A percentile compares a stretch with the other conserved stretches of the same genome.
Conservation (phyloP, 768 basidiomycete genomes). For the Hemileccinum rubropunctum region DNA sequence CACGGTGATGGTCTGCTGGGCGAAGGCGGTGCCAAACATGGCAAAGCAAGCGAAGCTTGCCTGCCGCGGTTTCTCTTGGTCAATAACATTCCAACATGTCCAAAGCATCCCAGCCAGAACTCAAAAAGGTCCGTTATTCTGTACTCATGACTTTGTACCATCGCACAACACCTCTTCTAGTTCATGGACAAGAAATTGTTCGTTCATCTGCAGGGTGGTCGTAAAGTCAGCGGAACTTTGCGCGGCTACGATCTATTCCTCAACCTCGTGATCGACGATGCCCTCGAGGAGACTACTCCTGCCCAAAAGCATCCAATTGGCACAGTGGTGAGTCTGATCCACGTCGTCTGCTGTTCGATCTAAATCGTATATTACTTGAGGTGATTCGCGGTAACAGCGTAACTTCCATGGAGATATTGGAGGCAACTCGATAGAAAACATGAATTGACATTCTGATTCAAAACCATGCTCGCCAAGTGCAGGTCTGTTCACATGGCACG, state of each 20-base stretch:
- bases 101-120: constrained; percentile 93
- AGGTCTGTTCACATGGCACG: too few species aligned
- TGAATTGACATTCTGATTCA: background rate
- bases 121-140: constrained; percentile 81
- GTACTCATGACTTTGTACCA: background rate
- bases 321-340: constrained; percentile 70
- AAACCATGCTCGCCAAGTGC: background rate
- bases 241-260: constrained; percentile 99
- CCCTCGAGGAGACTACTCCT: constrained; percentile 84
- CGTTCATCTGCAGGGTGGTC: constrained; percentile 89
- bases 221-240: constrained; percentile 92
- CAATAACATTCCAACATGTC: constrained; percentile 54
- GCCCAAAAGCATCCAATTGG: constrained; percentile 90
- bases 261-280: constrained; percentile 96
- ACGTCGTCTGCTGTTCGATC: background rate
- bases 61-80: background rate
- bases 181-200: constrained; percentile 99
- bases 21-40: constrained; percentile 26
- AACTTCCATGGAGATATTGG: constrained; percentile 89
- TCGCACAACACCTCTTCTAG: constrained; percentile 36
- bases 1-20: background rate
- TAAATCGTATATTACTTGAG: constrained; percentile 39
- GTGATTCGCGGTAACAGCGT: constrained; percentile 97
- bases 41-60: constrained; percentile 26
- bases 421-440: constrained; percentile 46